phyloP scores from a whole-genome alignment of 192 early-diverging fungal species.

The Umbelopsis ramanniana region DNA sequence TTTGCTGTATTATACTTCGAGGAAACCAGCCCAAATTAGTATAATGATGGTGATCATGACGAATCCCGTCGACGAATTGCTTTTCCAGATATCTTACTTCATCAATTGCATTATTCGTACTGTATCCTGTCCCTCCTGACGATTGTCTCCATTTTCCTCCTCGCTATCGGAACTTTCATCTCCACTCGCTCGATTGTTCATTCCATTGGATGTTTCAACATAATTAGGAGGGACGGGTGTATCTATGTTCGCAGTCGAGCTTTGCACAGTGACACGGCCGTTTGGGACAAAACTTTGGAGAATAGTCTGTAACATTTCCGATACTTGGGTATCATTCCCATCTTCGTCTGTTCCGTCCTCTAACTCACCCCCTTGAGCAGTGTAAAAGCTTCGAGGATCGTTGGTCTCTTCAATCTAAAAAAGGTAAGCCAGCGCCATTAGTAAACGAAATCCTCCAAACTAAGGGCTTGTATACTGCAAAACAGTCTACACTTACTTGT shows the following conservation, averaged over 20 bases:
- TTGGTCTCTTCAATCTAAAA: not conserved
- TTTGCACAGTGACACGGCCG: not conserved
- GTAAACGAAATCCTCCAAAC: not conserved
- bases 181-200: not conserved
- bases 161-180: conserved; percentile 6
- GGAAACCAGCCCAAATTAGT: not conserved
- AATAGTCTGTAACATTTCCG: conserved; percentile 1
- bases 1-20: conserved; percentile 25
- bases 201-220: not conserved
- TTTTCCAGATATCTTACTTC: not conserved
- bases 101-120: conserved; percentile 17
- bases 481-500: not conserved
- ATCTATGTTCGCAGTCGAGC: not conserved
- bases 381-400: not conserved
- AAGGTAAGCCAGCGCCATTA: not conserved
- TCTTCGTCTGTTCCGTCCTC: not conserved
- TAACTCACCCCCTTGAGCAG: not conserved
- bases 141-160: not conserved
- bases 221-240: not conserved
- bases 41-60: not conserved
- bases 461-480: no score
- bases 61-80: not conserved
- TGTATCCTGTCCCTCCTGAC: not conserved
- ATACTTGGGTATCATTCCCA: not conserved
- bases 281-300: not conserved